Base-by-base conservation (phyloP, 257 asterid genomes). In the Eucommia ulmoides region DNA sequence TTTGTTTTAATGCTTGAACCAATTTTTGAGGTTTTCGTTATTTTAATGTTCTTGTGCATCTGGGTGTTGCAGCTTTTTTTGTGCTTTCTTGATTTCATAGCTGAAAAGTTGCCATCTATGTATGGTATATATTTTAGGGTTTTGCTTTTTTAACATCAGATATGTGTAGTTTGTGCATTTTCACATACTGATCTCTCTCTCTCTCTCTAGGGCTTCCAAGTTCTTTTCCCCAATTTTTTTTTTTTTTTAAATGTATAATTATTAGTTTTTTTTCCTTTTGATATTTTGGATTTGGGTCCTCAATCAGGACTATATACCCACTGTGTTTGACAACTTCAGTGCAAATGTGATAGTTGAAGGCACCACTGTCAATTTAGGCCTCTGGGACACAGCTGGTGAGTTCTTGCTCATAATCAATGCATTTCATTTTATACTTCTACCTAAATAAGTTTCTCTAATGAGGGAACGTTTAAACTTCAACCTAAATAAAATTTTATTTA, bases 291-390 rank as follows among this genome's bases (percentile, higher is more conserved):
- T 63, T 54, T 50, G n/a, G 64, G 60, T 70, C 52, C n/a, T 55
- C 53, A 63, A 72, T 62, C 66, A 85, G 94, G 96, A 85, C 58
- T 85, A 85, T 41, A 65, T 85, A 54, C 96, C 96, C 3, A 85
- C 94, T 6, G 96, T 85, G 63, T 85, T 85, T 61, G 96, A 85
- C 61, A 85, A 85, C 78, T 85, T 88, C 80, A 88, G 97, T 59
- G 97, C 97, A 61, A 84, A 88, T 73, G 97, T 88, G 73, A 93
- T 82, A 7, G 93, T 80, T 62, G 97, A 88, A 71, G 89, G 94
- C 54, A 84, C 82, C 56, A 84, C 95, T 8, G 94, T 85, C 55
- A 85, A 85, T 72, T 68, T 85, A 54, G 96, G 96, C 55, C 92
- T 85, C 62, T 85, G 96, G 96, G 96, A 85, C 69, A 85, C 96